These are phyloP conservation scores for Cyclotella sp. DNA, from an alignment of 108 stramenopile genomes.

Conservation along the genomic window DNA sequence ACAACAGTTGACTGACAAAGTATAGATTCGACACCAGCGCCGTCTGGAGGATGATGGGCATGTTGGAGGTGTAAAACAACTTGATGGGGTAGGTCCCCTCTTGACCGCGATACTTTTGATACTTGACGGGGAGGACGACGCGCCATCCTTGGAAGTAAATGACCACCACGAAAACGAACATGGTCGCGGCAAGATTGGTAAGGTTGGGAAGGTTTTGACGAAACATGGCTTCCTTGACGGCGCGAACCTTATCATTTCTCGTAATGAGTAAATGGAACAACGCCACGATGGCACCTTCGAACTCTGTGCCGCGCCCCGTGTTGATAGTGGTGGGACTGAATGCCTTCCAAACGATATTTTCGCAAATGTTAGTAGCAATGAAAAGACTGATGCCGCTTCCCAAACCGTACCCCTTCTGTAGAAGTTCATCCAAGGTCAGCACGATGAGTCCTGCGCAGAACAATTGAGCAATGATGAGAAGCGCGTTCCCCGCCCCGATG, in stretches of 20 bases:
- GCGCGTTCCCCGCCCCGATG: slow-evolving; percentile 97
- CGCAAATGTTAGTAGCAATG: slow-evolving; percentile 99
- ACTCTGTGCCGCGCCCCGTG: slow-evolving; percentile 99
- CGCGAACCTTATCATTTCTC: slow-evolving; percentile 93
- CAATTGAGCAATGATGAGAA: slow-evolving; percentile 98
- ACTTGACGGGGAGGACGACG: slow-evolving; percentile 98
- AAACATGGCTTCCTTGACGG: slow-evolving; percentile 95
- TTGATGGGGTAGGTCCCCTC: slow-evolving; percentile 96
- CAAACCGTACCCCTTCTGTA: slow-evolving; percentile 99
- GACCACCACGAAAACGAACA: slow-evolving; percentile 96
- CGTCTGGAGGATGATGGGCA: slow-evolving; percentile 99
- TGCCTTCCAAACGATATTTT: slow-evolving; percentile 99
- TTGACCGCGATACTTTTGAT: slow-evolving; percentile 97
- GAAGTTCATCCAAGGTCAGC: slow-evolving; percentile 97
- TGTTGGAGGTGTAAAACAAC: slow-evolving; percentile 99
- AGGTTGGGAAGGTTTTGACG: slow-evolving; percentile 98
- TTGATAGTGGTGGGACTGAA: slow-evolving; percentile 99
- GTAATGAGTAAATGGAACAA: slow-evolving; percentile 97
- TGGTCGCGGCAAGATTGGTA: slow-evolving; percentile 96
- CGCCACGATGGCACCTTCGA: slow-evolving; percentile 99
- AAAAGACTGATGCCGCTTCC: slow-evolving; percentile 98
- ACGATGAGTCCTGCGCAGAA: slow-evolving; percentile 98
- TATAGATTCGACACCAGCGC: slow-evolving; percentile 98
- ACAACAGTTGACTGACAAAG: slow-evolving; percentile 98
- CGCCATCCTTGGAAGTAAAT: slow-evolving; percentile 99